Evolutionary conservation across 257 asterid species (phyloP).

Genomic region (Haberlea rhodopensis): DNA sequence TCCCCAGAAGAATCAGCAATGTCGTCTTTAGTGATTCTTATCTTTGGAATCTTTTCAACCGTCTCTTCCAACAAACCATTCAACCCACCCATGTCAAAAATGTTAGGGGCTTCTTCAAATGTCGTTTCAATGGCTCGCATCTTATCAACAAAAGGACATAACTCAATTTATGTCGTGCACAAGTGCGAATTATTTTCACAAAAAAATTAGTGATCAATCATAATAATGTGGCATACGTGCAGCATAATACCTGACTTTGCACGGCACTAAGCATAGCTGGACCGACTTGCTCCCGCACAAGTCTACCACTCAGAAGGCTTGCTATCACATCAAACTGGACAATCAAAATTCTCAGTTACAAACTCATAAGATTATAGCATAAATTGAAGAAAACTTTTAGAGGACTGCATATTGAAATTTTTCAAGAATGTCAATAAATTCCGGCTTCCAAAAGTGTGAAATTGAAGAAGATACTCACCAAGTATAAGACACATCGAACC

Average conservation of each 20-base stretch:
- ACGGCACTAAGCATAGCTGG: slow-evolving; percentile 99
- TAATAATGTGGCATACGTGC: neutral
- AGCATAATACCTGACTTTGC: slow-evolving; percentile 75
- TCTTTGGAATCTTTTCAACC: slow-evolving; percentile 84
- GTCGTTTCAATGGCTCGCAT: slow-evolving; percentile 89
- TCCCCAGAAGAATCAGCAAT: slow-evolving; percentile 81
- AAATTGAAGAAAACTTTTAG: neutral
- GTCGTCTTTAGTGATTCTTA: slow-evolving; percentile 53
- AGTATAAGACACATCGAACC: slow-evolving; percentile 79
- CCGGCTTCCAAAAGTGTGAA: neutral
- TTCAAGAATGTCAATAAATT: neutral
- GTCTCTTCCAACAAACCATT: slow-evolving; percentile 84
- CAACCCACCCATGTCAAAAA: slow-evolving; percentile 88
- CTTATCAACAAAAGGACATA: slow-evolving; percentile 34
- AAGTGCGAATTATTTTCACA: neutral
- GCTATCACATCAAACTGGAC: slow-evolving; percentile 86
- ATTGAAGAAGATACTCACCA: slow-evolving; percentile 52
- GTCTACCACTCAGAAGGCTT: slow-evolving; percentile 91
- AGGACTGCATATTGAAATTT: neutral
- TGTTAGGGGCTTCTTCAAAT: slow-evolving; percentile 73
- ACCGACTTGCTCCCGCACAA: slow-evolving; percentile 95
- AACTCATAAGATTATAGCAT: neutral
- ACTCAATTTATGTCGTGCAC: no score
- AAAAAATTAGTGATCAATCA: neutral
- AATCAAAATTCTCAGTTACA: slow-evolving; percentile 13